Conservation (phyloP, 345 rosid genomes). For the Garcia nutans region DNA sequence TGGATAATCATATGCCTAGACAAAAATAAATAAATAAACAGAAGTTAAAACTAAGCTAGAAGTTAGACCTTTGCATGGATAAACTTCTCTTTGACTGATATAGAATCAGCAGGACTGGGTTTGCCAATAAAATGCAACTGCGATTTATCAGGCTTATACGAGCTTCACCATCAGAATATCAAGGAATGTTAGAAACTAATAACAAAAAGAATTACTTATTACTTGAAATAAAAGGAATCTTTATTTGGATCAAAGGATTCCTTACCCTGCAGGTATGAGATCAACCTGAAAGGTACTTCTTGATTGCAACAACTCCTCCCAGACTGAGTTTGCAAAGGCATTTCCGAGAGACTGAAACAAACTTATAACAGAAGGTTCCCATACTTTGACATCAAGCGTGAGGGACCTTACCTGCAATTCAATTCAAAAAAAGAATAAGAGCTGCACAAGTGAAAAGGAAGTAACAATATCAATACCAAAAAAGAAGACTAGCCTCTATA, state of each 20-base stretch:
- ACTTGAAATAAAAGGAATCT: constrained; percentile 10
- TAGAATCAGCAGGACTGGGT: constrained; percentile 70
- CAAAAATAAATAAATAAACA: not conserved
- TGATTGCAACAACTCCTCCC: constrained; percentile 96
- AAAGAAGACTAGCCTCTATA: not conserved
- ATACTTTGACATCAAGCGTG: constrained; percentile 93
- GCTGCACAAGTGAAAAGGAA: constrained; percentile 11
- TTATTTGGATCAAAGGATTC: constrained; percentile 10
- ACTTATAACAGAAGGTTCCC: constrained; percentile 97
- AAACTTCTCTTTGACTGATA: constrained; percentile 91
- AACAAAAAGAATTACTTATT: constrained; percentile 6
- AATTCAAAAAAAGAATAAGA: constrained; percentile 17
- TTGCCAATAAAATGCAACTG: constrained; percentile 57
- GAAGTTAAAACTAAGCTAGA: constrained; percentile 21
- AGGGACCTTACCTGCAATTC: constrained; percentile 85
- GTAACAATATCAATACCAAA: constrained; percentile 2
- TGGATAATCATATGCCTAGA: not conserved
- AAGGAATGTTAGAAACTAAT: constrained; percentile 27
- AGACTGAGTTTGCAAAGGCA: constrained; percentile 84
- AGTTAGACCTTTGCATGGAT: constrained; percentile 86
- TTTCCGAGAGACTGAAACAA: constrained; percentile 97
- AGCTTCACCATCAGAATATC: constrained; percentile 42
- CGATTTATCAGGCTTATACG: constrained; percentile 55
- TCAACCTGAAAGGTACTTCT: constrained; percentile 70
- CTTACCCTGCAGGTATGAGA: constrained; percentile 57